Conservation (phyloP, 2,329 filamentous ascomycete species). For the Verticillium longisporum region DNA sequence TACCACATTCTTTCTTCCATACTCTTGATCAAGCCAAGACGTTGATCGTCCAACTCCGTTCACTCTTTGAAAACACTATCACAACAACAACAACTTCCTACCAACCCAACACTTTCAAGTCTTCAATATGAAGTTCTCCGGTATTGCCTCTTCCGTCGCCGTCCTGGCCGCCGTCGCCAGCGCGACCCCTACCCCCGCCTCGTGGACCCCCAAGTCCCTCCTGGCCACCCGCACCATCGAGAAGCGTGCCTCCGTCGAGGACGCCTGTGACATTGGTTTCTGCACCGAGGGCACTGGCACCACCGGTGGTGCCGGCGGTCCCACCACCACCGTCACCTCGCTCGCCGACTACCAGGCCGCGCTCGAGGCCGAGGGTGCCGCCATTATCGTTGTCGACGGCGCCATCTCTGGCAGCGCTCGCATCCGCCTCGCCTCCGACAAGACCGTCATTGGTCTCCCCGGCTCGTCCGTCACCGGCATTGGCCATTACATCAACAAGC, state of each 20-base stretch:
- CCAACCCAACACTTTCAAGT: slow-evolving; percentile 1
- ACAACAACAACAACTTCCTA: background rate
- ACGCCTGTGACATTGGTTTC: slow-evolving; percentile 27
- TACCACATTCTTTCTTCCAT: slow-evolving; percentile 1
- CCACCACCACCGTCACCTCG: slow-evolving; percentile 43
- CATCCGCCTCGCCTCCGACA: slow-evolving; percentile 35
- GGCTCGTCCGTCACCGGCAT: slow-evolving; percentile 33
- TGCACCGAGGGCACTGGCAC: slow-evolving; percentile 28
- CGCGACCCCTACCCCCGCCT: slow-evolving; percentile 22
- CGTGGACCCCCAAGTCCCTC: slow-evolving; percentile 9
- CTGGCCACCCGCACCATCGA: slow-evolving; percentile 13
- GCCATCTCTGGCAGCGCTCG: slow-evolving; percentile 30
- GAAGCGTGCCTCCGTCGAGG: slow-evolving; percentile 27
- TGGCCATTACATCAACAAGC: slow-evolving; percentile 45
- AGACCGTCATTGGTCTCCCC: slow-evolving; percentile 34
- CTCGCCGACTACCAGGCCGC: slow-evolving; percentile 39
- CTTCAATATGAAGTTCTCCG: slow-evolving; percentile 23
- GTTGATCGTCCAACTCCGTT: slow-evolving; percentile 10
- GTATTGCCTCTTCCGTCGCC: slow-evolving; percentile 17
- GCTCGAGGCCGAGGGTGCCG: slow-evolving; percentile 33
- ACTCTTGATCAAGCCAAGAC: slow-evolving; percentile 2
- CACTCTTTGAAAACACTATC: slow-evolving; percentile 2
- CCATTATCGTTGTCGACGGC: slow-evolving; percentile 34
- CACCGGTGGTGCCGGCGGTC: slow-evolving; percentile 42
- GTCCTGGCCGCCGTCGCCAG: slow-evolving; percentile 20